phyloP scores from a whole-genome alignment of 257 asterid species.

The Solanum neorickii region DNA sequence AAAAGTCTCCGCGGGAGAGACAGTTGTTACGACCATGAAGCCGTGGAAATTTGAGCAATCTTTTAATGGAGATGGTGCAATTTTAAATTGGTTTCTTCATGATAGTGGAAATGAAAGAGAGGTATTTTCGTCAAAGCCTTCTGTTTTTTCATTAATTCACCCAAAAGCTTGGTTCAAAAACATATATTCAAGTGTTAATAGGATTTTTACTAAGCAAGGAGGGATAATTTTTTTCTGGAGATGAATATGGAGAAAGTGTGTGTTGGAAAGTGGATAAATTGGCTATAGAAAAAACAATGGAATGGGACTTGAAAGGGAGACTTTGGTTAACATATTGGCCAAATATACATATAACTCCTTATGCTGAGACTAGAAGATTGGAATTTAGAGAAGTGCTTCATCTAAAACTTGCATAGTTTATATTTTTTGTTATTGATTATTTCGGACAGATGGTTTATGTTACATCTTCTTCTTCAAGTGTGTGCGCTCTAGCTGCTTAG shows the following conservation, averaged over 20 bases:
- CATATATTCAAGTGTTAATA: conserved; percentile 45
- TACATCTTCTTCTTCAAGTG: not conserved
- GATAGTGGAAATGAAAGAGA: conserved; percentile 64
- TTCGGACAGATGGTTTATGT: not conserved
- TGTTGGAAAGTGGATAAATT: conserved; percentile 66
- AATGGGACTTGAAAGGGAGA: conserved; percentile 78
- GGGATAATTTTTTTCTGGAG: conserved; percentile 80
- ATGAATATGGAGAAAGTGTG: conserved; percentile 77
- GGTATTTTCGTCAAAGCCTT: conserved; percentile 74
- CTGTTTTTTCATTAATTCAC: conserved; percentile 46
- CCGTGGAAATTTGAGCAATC: conserved; percentile 94
- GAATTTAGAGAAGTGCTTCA: conserved; percentile 51
- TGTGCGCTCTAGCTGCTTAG: not conserved
- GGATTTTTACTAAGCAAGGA: conserved; percentile 73
- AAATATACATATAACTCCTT: conserved; percentile 47
- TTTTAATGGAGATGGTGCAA: conserved; percentile 42
- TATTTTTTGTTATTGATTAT: not conserved
- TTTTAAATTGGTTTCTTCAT: conserved; percentile 68
- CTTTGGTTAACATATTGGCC: conserved; percentile 96
- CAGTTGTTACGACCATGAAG: conserved; percentile 35
- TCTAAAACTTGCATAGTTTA: conserved; percentile 25
- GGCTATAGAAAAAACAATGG: conserved; percentile 49
- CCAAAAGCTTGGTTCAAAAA: conserved; percentile 83
- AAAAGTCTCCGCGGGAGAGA: conserved; percentile 52
- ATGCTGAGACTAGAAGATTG: conserved; percentile 61